These are phyloP conservation scores for Aureobasidium lini DNA, from an alignment of 2,329 filamentous ascomycete genomes.

Conservation along the genomic window DNA sequence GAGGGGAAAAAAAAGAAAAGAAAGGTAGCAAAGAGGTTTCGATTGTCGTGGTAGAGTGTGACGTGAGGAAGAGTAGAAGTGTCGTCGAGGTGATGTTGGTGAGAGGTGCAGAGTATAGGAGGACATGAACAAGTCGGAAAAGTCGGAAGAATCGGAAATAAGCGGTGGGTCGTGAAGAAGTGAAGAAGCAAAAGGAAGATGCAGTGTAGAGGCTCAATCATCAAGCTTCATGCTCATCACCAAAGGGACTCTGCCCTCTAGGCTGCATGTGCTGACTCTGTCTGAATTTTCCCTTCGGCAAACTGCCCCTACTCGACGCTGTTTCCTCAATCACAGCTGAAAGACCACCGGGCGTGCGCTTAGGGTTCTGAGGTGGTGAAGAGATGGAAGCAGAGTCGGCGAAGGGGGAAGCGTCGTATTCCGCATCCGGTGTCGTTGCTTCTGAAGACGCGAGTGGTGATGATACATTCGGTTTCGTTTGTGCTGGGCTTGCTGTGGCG, in stretches of 20 bases:
- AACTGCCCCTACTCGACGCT: background rate
- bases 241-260: slow-evolving; percentile 3
- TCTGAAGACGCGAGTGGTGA: slow-evolving; percentile 3
- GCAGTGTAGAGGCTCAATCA: background rate
- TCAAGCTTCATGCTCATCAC: slow-evolving; percentile 6
- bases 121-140: too few species aligned
- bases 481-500: slow-evolving; percentile 19
- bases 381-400: slow-evolving; percentile 16
- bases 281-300: background rate
- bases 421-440: background rate
- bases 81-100: too few species aligned
- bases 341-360: slow-evolving; percentile 18
- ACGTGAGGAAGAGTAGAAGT: background rate
- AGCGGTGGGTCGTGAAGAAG: background rate
- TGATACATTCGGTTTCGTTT: slow-evolving; percentile 21
- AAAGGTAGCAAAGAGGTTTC: background rate
- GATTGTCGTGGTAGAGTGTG: background rate
- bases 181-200: background rate
- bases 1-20: background rate
- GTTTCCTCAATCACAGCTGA: slow-evolving; percentile 40
- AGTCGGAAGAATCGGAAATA: too few species aligned
- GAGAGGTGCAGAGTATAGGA: too few species aligned
- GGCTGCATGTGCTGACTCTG: background rate
- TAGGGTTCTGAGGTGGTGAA: background rate
- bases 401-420: slow-evolving; percentile 11